phyloP scores from a whole-genome alignment of 805 yeast species.

The Wickerhamomyces sydowiorum region DNA sequence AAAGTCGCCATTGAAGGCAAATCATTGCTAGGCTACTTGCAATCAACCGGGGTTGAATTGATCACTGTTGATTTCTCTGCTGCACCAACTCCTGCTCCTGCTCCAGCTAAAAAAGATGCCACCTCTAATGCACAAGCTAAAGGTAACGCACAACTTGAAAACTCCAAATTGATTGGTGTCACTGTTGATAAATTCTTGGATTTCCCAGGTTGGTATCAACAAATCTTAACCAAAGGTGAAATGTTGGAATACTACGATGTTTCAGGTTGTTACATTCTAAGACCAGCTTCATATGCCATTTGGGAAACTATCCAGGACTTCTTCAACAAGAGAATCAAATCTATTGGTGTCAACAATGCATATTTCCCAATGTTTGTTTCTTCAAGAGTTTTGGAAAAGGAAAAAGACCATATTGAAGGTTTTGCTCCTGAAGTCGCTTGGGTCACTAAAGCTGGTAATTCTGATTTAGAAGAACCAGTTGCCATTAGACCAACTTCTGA shows the following conservation, averaged over 20 bases:
- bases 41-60: constrained; percentile 46
- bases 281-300: constrained; percentile 90
- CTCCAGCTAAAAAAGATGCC: constrained; percentile 20
- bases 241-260: constrained; percentile 98
- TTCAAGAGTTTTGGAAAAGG: constrained; percentile 86
- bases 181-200: constrained; percentile 90
- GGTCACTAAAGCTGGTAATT: constrained; percentile 95
- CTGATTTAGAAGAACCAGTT: constrained; percentile 95
- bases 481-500: constrained; percentile 99
- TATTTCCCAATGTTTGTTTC: constrained; percentile 99
- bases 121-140: too few relatives aligned
- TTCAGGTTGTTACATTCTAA: constrained; percentile 95
- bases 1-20: constrained; percentile 45
- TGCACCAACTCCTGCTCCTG: constrained; percentile 29
- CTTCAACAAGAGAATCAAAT: constrained; percentile 78
- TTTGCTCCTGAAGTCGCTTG: constrained; percentile 99
- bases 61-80: constrained; percentile 49
- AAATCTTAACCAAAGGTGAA: constrained; percentile 93
- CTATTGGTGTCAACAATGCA: constrained; percentile 87
- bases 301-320: constrained; percentile 93
- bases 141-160: constrained; percentile 55
- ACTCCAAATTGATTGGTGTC: constrained; percentile 91
- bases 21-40: constrained; percentile 40
- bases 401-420: constrained; percentile 98
- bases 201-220: constrained; percentile 97